Evolutionary conservation across 2,329 filamentous ascomycete genomes (phyloP).

Genomic region (Aureobasidium sp.): DNA sequence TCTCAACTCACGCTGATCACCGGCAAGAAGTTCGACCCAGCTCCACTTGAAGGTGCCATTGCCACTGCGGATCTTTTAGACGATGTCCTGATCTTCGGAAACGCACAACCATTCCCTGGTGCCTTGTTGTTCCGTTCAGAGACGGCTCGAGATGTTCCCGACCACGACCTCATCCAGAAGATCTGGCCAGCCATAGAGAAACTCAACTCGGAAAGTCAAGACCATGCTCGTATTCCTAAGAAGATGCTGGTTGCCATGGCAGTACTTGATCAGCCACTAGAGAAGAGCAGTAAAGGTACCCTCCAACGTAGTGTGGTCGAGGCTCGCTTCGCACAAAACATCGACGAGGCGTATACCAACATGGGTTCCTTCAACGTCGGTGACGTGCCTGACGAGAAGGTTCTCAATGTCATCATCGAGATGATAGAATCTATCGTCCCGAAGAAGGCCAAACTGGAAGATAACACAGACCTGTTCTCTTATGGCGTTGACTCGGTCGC

Average conservation of each 20-base stretch:
- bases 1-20: constrained; percentile 54
- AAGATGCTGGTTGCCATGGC: constrained; percentile 44
- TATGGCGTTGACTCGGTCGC: constrained; percentile 54
- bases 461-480: constrained; percentile 45
- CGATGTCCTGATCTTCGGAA: constrained; percentile 55
- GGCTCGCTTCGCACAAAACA: constrained; percentile 37
- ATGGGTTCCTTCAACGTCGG: constrained; percentile 13
- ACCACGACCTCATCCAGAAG: constrained; percentile 32
- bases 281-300: constrained; percentile 57
- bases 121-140: constrained; percentile 43
- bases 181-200: constrained; percentile 38
- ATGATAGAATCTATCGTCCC: constrained; percentile 20
- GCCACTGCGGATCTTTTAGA: constrained; percentile 34
- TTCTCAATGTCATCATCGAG: constrained; percentile 25
- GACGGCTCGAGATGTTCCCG: constrained; percentile 18
- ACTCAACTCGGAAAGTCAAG: constrained; percentile 41
- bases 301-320: constrained; percentile 46
- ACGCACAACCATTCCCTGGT: constrained; percentile 47
- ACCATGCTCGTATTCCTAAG: constrained; percentile 42
- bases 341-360: constrained; percentile 37
- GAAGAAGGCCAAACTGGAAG: constrained; percentile 16
- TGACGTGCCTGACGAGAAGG: constrained; percentile 24
- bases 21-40: constrained; percentile 61
- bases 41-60: constrained; percentile 50
- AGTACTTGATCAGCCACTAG: constrained; percentile 28